Base-by-base conservation (phyloP, 2,329 filamentous ascomycete genomes). In the Ceratocystis ficicola region DNA sequence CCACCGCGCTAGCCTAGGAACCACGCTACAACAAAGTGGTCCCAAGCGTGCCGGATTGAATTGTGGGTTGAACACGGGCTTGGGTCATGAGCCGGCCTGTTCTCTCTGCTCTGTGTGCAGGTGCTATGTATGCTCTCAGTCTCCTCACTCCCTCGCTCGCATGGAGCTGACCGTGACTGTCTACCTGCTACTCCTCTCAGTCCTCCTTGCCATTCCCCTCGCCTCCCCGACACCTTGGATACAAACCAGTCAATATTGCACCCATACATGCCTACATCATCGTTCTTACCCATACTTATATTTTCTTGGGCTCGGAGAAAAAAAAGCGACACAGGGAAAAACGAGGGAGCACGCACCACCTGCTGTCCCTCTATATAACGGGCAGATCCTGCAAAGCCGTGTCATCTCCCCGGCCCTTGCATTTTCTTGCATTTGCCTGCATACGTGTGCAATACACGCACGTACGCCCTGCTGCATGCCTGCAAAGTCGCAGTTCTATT, bases 381-480 rank as follows among this genome's bases (percentile, higher is more conserved):
- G 52, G 52, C 52, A 57, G 52, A 57, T 57, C 52, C 52, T 57
- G 22, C 52, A 57, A 32, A 57, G 28, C 30, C 52, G 22, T 30
- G 28, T 50, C n/a, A 28, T 30, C 52, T 12, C 22, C 52, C 10
- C 22, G 22, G 52, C 22, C 52, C 52, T 30, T 57, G 52, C 52
- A 50, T 50, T 10, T 50, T 48, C 44, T 20, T 48, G 44, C 44
- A 48, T 48, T 46, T 46, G 44, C 8, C 44, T 48, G 44, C 46
- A 57, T 57, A 57, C 52, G 52, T 25, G 52, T 57, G 8, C 52
- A 57, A 30, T 57, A 57, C 46, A 20, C 46, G 52, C 52, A 57
- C 17, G 7, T 7, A 12, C 22, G 10, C 50, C 20, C 12, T 55
- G 44, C 50, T 55, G 50, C 50, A 55, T 22, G 46, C 15, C 46